Percentiles rank a stretch among this genome's conserved stretches.
Conservation (phyloP, 1,139 yeast genomes). For the Nematodospora anomalae region DNA sequence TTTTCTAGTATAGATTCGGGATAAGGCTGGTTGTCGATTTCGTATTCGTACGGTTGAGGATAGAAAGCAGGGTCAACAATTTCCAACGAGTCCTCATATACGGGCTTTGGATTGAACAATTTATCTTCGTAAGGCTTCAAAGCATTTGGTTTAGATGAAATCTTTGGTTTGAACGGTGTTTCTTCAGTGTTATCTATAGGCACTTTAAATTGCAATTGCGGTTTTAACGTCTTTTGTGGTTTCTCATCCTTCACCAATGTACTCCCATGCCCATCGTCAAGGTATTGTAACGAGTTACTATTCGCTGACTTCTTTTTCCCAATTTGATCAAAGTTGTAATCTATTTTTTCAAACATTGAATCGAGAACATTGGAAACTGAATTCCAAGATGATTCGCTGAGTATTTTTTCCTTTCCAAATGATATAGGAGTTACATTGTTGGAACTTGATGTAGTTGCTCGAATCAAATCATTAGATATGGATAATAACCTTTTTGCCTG, state of each 20-base stretch:
- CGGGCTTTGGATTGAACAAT: slow-evolving; percentile 30
- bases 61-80: slow-evolving; percentile 57
- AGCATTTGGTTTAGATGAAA: slow-evolving; percentile 71
- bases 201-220: slow-evolving; percentile 62
- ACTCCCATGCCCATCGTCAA: slow-evolving; percentile 15
- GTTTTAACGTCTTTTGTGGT: slow-evolving; percentile 57
- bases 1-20: slow-evolving; percentile 55
- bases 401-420: slow-evolving; percentile 38
- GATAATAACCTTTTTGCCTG: slow-evolving; percentile 48
- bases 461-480: slow-evolving; percentile 54
- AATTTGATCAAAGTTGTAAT: slow-evolving; percentile 52
- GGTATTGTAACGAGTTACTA: slow-evolving; percentile 10
- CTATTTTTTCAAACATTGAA: slow-evolving; percentile 70
- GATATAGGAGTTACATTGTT: slow-evolving; percentile 23
- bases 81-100: slow-evolving; percentile 34
- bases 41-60: slow-evolving; percentile 79
- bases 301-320: slow-evolving; percentile 11
- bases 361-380: slow-evolving; percentile 65
- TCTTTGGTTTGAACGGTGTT: slow-evolving; percentile 74
- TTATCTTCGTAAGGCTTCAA: slow-evolving; percentile 53
- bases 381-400: slow-evolving; percentile 53
- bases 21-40: slow-evolving; percentile 70
- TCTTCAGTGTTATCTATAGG: slow-evolving; percentile 68
- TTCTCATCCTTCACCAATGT: slow-evolving; percentile 18
- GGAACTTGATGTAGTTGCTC: slow-evolving; percentile 25